phyloP scores from a whole-genome alignment of 352 stramenopile genomes.

The Phytophthora cajani region DNA sequence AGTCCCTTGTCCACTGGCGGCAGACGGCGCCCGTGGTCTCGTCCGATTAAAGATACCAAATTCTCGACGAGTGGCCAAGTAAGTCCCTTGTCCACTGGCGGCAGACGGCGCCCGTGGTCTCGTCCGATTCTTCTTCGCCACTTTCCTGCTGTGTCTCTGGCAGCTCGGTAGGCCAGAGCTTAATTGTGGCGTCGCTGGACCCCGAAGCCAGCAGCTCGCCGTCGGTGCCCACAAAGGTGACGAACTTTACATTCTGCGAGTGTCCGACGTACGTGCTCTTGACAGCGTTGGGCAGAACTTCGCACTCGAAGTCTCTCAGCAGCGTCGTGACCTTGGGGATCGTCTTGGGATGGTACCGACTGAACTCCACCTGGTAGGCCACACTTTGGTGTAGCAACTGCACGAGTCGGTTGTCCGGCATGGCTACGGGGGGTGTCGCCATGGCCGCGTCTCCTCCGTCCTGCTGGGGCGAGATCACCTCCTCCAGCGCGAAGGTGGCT shows the following conservation, averaged over 20 bases:
- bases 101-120: slow-evolving; percentile 54
- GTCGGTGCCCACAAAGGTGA: slow-evolving; percentile 86
- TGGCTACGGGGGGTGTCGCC: slow-evolving; percentile 35
- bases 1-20: slow-evolving; percentile 59
- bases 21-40: slow-evolving; percentile 54
- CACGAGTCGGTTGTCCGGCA: slow-evolving; percentile 81
- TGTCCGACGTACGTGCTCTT: slow-evolving; percentile 89
- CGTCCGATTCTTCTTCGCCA: slow-evolving; percentile 28
- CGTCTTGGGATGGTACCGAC: slow-evolving; percentile 85
- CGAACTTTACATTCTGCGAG: slow-evolving; percentile 89
- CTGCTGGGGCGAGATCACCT: slow-evolving; percentile 62
- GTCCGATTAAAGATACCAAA: no score
- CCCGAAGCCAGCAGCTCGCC: slow-evolving; percentile 85
- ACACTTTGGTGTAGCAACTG: slow-evolving; percentile 86
- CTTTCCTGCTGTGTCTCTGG: slow-evolving; percentile 25
- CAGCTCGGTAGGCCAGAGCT: slow-evolving; percentile 85
- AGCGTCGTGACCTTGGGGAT: slow-evolving; percentile 87
- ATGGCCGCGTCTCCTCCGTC: slow-evolving; percentile 31
- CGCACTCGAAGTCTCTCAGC: slow-evolving; percentile 87
- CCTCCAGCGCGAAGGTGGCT: slow-evolving; percentile 83
- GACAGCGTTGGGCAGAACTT: slow-evolving; percentile 85
- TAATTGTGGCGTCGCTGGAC: slow-evolving; percentile 88
- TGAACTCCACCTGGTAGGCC: slow-evolving; percentile 92
- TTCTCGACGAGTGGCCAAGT: slow-evolving; percentile 76
- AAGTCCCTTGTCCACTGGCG: slow-evolving; percentile 66